Percentiles rank a stretch among this genome's conserved stretches.
phyloP scores from a whole-genome alignment of 768 basidiomycete species.

The Pisolithus sp. region DNA sequence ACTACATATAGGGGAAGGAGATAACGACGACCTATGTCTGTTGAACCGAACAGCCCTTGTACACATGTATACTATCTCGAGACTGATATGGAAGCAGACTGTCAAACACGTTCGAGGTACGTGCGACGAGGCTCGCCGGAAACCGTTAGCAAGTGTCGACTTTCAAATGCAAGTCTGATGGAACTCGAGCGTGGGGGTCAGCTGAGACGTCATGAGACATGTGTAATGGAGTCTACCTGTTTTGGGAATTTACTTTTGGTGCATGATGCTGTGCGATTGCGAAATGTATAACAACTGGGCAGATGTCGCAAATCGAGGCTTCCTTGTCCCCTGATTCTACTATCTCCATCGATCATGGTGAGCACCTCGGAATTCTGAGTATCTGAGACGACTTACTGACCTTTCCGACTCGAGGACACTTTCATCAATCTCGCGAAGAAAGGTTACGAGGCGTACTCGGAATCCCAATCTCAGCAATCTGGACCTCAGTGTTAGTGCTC shows the following conservation, averaged over 20 bases:
- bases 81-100: too few relatives aligned
- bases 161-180: not conserved
- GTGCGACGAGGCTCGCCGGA: not conserved
- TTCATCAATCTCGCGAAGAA: constrained; percentile 69
- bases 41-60: too few relatives aligned
- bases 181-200: not conserved
- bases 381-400: not conserved
- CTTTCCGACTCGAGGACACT: constrained; percentile 41
- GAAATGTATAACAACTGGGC: not conserved
- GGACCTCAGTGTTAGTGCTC: constrained; percentile 4
- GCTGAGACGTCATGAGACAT: not conserved
- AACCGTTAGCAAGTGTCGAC: not conserved
- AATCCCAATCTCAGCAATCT: constrained; percentile 10
- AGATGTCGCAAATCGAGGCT: not conserved
- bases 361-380: not conserved
- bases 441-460: constrained; percentile 46
- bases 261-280: not conserved
- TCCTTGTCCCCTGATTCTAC: not conserved
- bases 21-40: too few relatives aligned
- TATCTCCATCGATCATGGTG: constrained; percentile 16
- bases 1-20: too few relatives aligned
- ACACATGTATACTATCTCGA: too few relatives aligned
- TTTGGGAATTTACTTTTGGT: not conserved
- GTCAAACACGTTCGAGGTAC: too few relatives aligned
- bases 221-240: not conserved